Evolutionary conservation across 192 early-diverging fungal genomes (phyloP).

Genomic region (Irineochytrium annulatum): DNA sequence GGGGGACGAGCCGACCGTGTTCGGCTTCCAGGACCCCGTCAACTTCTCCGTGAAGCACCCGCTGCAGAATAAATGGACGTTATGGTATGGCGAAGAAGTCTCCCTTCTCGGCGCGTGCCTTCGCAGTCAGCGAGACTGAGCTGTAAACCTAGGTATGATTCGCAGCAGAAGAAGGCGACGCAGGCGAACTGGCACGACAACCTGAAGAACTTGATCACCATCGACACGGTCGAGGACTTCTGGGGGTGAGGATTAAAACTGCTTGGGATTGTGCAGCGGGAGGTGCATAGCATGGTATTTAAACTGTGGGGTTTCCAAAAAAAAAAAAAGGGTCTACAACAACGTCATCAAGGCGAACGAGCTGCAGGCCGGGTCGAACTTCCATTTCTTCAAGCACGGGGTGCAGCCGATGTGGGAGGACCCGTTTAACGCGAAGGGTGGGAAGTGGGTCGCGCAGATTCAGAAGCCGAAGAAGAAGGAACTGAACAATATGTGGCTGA

Average conservation of each 20-base stretch:
- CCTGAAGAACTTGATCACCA: conserved; percentile 85
- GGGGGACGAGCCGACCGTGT: no score
- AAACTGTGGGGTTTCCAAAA: background rate
- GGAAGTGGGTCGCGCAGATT: conserved; percentile 74
- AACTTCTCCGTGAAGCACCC: conserved; percentile 84
- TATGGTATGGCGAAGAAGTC: conserved; percentile 97
- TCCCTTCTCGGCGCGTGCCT: no score
- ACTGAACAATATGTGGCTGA: conserved; percentile 81
- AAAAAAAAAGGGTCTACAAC: conserved; percentile 67
- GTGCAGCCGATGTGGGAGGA: conserved; percentile 96
- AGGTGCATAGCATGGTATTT: background rate
- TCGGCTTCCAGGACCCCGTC: conserved; percentile 35
- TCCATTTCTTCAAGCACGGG: conserved; percentile 90
- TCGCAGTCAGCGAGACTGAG: no score
- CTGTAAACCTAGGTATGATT: no score
- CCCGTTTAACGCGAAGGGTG: conserved; percentile 79
- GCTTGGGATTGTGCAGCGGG: background rate
- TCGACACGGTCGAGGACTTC: conserved; percentile 93
- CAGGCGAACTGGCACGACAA: conserved; percentile 74
- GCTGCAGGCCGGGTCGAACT: conserved; percentile 77
- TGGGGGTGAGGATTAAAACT: conserved; percentile 69
- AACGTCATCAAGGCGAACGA: conserved; percentile 74
- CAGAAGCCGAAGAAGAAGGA: conserved; percentile 68
- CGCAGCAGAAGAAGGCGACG: conserved; percentile 64
- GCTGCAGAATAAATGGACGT: conserved; percentile 83